Base-by-base conservation (phyloP, 2,329 filamentous ascomycete genomes). In the Scytalidium sp. region DNA sequence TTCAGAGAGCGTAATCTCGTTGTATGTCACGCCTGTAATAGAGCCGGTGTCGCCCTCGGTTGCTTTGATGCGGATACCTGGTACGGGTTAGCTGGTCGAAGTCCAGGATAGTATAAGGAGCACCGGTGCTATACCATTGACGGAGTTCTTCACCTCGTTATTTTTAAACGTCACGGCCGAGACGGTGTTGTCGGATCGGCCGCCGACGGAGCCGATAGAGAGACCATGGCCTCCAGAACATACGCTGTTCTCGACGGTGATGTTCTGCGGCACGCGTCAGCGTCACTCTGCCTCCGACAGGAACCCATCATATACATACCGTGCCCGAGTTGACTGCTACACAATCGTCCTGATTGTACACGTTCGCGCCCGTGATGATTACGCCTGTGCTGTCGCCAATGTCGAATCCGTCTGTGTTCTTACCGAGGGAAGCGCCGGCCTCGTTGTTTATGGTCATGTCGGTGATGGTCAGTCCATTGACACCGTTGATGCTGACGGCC, bases 271-370 rank as follows among this genome's bases (percentile, higher is more conserved):
- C n/a, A 71, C 7, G 25, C 25, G 13, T 13, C 25, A 29, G n/a
- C n/a, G n/a, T n/a, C n/a, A n/a, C 11, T 10, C 10, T 11, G 10
- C 69, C 67, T 3, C 66, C 66, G 60, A 78, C 72, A 9, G 64
- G 61, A 49, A 73, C 71, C 56, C 66, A 68, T 44, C 62, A 56
- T 25, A 45, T 20, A 50, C 55, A 52, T 56, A 64, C 60, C 19
- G 68, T 73, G 49, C 79, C 79, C 2, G 75, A 80, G 68, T 82
- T 83, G 57, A 83, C 67, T 27, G 79, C 80, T 10, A 83, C 64
- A 58, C 79, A 83, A 59, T 83, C 80, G 52, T 83, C 79, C 64
- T 83, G 80, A 67, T 82, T 82, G 60, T 76, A 70, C 48, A 82
- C 69, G 48, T 67, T 71, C 21, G 76, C 76, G 40, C 73, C 72